These are phyloP conservation scores for Endocalyx cinctus DNA, from an alignment of 2,329 filamentous ascomycete species.

Conservation along the genomic window DNA sequence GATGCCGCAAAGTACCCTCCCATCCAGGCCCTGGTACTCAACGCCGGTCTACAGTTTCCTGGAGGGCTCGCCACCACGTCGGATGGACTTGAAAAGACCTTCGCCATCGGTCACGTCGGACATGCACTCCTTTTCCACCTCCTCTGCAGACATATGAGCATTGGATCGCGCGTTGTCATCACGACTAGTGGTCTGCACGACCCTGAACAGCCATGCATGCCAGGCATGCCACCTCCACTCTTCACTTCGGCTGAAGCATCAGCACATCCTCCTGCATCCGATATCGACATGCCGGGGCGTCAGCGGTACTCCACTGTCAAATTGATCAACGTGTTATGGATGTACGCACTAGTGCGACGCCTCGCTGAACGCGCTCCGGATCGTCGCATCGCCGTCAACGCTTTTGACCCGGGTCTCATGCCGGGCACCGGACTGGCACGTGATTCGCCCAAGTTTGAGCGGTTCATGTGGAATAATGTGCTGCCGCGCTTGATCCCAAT, in stretches of 20 bases:
- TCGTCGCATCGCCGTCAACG: slow-evolving; percentile 32
- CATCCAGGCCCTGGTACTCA: slow-evolving; percentile 41
- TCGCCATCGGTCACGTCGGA: slow-evolving; percentile 45
- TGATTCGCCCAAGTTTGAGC: slow-evolving; percentile 19
- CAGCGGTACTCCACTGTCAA: slow-evolving; percentile 41
- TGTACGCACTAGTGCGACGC: slow-evolving; percentile 37
- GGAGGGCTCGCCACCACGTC: slow-evolving; percentile 25
- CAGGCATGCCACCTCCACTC: slow-evolving; percentile 35
- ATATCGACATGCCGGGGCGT: slow-evolving; percentile 26
- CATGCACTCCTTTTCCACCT: slow-evolving; percentile 47
- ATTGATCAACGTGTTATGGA: slow-evolving; percentile 44
- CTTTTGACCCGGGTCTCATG: slow-evolving; percentile 45
- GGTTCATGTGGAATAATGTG: slow-evolving; percentile 31
- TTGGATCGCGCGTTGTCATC: slow-evolving; percentile 38
- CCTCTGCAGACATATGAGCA: slow-evolving; percentile 33
- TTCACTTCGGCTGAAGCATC: slow-evolving; percentile 41
- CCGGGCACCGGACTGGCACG: slow-evolving; percentile 40
- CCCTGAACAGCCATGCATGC: slow-evolving; percentile 36
- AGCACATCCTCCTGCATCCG: slow-evolving; percentile 32
- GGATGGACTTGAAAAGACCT: slow-evolving; percentile 43
- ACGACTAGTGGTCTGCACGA: slow-evolving; percentile 44
- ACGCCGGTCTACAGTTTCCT: slow-evolving; percentile 43
- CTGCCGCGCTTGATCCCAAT: slow-evolving; percentile 32
- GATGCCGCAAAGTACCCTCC: slow-evolving; percentile 27
- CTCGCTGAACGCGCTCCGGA: slow-evolving; percentile 19